Conservation (phyloP, 805 yeast genomes). For the Candida sonorensis region DNA sequence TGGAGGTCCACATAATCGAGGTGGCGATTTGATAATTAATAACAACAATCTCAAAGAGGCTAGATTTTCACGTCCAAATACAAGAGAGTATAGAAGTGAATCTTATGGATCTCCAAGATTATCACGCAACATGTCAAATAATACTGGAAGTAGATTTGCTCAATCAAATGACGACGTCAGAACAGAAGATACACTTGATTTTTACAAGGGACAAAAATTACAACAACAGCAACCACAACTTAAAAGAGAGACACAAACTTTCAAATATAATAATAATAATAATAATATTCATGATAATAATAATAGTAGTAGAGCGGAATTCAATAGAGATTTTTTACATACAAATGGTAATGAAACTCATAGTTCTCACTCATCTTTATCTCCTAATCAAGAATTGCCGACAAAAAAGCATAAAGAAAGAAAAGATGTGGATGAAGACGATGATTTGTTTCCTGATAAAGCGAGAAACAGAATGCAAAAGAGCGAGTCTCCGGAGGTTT, state of each 20-base stretch:
- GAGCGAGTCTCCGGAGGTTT: neutral
- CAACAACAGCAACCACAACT: no score
- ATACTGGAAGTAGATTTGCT: slow-evolving; percentile 3
- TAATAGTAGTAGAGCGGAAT: slow-evolving; percentile 3
- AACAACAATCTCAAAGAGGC: slow-evolving; percentile 11
- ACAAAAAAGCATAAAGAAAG: slow-evolving; percentile 1
- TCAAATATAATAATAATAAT: no score
- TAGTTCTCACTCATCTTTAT: slow-evolving; percentile 8
- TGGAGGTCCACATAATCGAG: slow-evolving; percentile 14
- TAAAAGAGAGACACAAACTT: no score
- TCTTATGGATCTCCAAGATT: slow-evolving; percentile 5
- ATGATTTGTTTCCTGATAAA: slow-evolving; percentile 13
- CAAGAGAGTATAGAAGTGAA: slow-evolving; percentile 16
- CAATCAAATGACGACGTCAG: slow-evolving; percentile 8
- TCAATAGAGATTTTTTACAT: slow-evolving; percentile 8
- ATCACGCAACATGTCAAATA: slow-evolving; percentile 3
- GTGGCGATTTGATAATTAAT: slow-evolving; percentile 18
- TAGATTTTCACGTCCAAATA: slow-evolving; percentile 9
- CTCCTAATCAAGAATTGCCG: slow-evolving; percentile 8
- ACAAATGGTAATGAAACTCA: slow-evolving; percentile 2
- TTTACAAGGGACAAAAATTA: slow-evolving; percentile 6
- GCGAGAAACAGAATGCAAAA: slow-evolving; percentile 1
- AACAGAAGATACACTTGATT: slow-evolving; percentile 6
- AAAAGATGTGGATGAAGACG: no score
- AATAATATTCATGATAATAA: neutral